Evolutionary conservation across 306 rosid genomes (phyloP).

Genomic region (Cicer yamashitae): DNA sequence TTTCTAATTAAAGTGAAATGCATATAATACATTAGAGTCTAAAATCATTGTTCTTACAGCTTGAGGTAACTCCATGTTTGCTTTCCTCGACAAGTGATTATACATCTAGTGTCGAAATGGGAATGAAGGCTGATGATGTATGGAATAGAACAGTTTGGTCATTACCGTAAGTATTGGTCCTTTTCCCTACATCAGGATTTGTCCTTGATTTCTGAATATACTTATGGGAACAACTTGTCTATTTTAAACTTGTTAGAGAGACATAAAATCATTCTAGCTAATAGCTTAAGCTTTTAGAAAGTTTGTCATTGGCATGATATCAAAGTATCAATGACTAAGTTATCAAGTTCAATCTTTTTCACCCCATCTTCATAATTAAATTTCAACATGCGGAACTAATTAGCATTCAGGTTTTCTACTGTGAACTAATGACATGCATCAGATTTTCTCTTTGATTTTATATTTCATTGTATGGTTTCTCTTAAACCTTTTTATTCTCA

Average conservation of each 20-base stretch:
- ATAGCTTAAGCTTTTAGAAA: slow-evolving; percentile 27
- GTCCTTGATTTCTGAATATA: slow-evolving; percentile 35
- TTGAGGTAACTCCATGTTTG: slow-evolving; percentile 90
- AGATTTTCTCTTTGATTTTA: slow-evolving; percentile 23
- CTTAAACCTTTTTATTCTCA: slow-evolving; percentile 17
- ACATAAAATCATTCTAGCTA: slow-evolving; percentile 6
- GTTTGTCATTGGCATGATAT: slow-evolving; percentile 29
- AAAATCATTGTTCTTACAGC: slow-evolving; percentile 62
- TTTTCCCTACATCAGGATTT: slow-evolving; percentile 27
- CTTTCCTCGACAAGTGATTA: slow-evolving; percentile 67
- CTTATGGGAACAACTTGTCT: slow-evolving; percentile 8
- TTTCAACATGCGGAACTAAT: neutral
- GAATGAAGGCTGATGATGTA: slow-evolving; percentile 54
- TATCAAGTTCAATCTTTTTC: slow-evolving; percentile 19
- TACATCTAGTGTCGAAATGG: slow-evolving; percentile 42
- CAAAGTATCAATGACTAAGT: neutral
- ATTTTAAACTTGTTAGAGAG: slow-evolving; percentile 1
- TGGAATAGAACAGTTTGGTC: slow-evolving; percentile 81
- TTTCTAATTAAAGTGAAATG: slow-evolving; percentile 6
- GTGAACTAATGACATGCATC: slow-evolving; percentile 1
- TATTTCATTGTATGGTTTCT: slow-evolving; percentile 16
- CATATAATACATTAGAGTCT: slow-evolving; percentile 39
- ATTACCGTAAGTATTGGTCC: slow-evolving; percentile 76
- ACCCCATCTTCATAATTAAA: slow-evolving; percentile 7
- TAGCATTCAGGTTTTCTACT: neutral